These are phyloP conservation scores for Iris pallida DNA, from an alignment of 116 monocot genomes.

Conservation along the genomic window DNA sequence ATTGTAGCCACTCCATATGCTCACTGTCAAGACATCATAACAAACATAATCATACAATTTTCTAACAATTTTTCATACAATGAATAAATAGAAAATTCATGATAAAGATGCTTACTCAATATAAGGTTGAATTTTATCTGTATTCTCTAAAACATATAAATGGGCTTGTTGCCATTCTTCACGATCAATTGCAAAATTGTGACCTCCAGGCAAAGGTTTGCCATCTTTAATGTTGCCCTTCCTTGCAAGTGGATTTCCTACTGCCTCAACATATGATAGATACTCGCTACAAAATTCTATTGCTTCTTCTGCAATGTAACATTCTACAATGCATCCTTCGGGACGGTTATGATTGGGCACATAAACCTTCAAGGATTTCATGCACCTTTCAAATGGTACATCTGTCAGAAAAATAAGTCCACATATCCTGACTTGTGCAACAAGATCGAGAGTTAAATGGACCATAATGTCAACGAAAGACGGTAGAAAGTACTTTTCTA, in stretches of 20 bases:
- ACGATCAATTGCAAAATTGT: not conserved
- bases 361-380: not conserved
- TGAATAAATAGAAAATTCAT: too few relatives aligned
- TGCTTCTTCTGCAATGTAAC: constrained; percentile 2
- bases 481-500: not conserved
- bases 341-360: not conserved
- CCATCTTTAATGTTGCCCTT: not conserved
- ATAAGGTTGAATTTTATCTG: not conserved
- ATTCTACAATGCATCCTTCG: not conserved
- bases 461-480: not conserved
- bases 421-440: not conserved
- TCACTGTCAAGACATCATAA: not conserved
- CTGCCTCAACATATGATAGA: not conserved
- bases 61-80: not conserved
- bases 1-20: not conserved
- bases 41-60: not conserved
- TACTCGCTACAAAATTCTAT: not conserved
- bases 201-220: not conserved
- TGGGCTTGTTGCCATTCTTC: not conserved
- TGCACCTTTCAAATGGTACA: too few relatives aligned
- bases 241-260: not conserved
- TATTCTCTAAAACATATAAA: not conserved
- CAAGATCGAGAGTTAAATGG: constrained; percentile 2
- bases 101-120: too few relatives aligned
- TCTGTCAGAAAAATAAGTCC: too few relatives aligned